phyloP scores from a whole-genome alignment of 148 eudicot genomes.

The Fallopia convolvulus region DNA sequence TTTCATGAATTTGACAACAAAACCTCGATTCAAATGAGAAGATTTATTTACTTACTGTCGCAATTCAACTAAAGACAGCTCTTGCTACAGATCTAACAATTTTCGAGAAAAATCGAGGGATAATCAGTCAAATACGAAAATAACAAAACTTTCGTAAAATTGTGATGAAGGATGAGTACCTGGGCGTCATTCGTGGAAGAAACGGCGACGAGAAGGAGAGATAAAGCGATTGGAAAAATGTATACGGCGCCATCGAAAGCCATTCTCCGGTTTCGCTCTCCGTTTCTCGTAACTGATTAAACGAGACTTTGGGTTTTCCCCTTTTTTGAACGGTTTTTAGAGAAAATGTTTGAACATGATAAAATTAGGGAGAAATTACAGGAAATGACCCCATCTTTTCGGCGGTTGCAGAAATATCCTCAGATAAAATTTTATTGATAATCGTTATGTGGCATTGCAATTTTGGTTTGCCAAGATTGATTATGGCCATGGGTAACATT shows the following conservation, averaged over 20 bases:
- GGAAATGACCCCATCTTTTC: too few species aligned
- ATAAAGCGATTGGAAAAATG: conserved; percentile 13
- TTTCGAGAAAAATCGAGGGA: background rate
- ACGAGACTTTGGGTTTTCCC: background rate
- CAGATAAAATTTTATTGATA: too few species aligned
- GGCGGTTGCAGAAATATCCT: too few species aligned
- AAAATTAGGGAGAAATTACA: too few species aligned
- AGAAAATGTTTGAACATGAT: too few species aligned
- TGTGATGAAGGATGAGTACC: conserved; percentile 21
- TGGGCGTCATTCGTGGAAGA: conserved; percentile 34
- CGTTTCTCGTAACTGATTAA: background rate
- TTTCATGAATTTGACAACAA: background rate
- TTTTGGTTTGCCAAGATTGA: too few species aligned
- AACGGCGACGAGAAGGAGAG: conserved; percentile 21
- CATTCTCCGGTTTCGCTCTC: background rate
- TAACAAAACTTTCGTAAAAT: background rate
- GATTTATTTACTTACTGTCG: conserved; percentile 33
- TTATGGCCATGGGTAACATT: too few species aligned
- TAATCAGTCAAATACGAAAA: background rate
- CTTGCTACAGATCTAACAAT: conserved; percentile 69
- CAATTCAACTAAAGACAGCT: conserved; percentile 62
- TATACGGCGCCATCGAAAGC: background rate
- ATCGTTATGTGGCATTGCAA: too few species aligned
- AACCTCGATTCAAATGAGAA: background rate
- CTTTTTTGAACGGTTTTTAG: background rate